Percentiles rank a stretch among this genome's conserved stretches.
Conservation (phyloP, 164 flowering plant genomes). For the Magnolia changhungtana region DNA sequence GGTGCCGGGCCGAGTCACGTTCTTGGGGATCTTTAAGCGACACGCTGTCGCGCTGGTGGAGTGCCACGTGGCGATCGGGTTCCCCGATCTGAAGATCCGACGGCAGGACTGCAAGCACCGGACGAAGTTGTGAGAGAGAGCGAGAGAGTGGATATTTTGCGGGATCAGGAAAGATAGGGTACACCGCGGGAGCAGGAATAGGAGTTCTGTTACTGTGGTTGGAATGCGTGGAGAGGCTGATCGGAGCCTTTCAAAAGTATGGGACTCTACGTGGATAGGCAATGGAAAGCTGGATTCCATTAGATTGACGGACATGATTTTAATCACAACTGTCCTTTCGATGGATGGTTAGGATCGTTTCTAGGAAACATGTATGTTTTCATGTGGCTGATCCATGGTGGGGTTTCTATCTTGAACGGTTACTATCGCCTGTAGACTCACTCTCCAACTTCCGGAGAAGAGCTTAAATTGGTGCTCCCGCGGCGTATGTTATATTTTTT, state of each 20-base stretch:
- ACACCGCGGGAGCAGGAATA: not conserved
- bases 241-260: too few relatives aligned
- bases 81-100: conserved; percentile 28
- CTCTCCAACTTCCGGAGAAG: too few relatives aligned
- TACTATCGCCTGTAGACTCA: too few relatives aligned
- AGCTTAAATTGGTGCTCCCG: too few relatives aligned
- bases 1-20: conserved; percentile 40
- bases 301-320: not conserved
- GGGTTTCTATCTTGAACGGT: too few relatives aligned
- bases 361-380: too few relatives aligned
- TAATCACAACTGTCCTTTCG: too few relatives aligned
- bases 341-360: not conserved
- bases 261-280: too few relatives aligned
- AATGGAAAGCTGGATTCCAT: not conserved
- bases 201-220: not conserved
- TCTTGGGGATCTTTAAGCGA: conserved; percentile 33
- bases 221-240: too few relatives aligned
- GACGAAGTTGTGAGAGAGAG: conserved; percentile 25
- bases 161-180: not conserved
- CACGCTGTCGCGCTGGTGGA: conserved; percentile 33
- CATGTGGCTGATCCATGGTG: too few relatives aligned
- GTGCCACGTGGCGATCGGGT: conserved; percentile 32
- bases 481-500: too few relatives aligned
- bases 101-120: conserved; percentile 31
- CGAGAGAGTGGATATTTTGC: not conserved